phyloP scores from a whole-genome alignment of 768 basidiomycete species.

The Lactarius indigo region DNA sequence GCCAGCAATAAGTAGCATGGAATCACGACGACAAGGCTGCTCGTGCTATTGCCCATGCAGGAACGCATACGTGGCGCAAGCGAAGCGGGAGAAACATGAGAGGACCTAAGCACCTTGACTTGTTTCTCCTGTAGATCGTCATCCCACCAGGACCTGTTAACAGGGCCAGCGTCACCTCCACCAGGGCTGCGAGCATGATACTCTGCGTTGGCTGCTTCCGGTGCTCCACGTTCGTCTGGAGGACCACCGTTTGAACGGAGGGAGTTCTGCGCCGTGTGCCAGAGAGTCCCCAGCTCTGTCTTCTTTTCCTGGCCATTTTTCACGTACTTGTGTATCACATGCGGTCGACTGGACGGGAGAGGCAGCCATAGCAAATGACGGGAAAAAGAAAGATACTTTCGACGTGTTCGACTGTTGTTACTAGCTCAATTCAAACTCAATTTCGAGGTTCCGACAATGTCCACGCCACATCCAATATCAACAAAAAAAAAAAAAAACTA shows the following conservation, averaged over 20 bases:
- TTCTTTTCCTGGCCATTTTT: constrained; percentile 27
- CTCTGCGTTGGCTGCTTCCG: constrained; percentile 22
- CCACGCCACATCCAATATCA: constrained; percentile 20
- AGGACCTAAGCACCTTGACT: constrained; percentile 85
- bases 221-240: constrained; percentile 25
- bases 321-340: constrained; percentile 22
- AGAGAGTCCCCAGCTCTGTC: constrained; percentile 25
- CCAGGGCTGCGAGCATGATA: constrained; percentile 25
- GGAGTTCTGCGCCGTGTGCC: constrained; percentile 25
- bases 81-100: constrained; percentile 34
- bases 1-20: constrained; percentile 25
- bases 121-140: constrained; percentile 58
- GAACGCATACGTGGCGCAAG: constrained; percentile 29
- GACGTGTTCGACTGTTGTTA: constrained; percentile 1
- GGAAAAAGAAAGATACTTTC: constrained; percentile 13
- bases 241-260: constrained; percentile 25
- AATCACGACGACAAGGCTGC: constrained; percentile 28
- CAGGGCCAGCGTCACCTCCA: constrained; percentile 21
- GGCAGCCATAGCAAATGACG: constrained; percentile 26
- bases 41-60: constrained; percentile 24
- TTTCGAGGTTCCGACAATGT: constrained; percentile 28
- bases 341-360: constrained; percentile 26
- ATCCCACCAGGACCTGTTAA: constrained; percentile 23
- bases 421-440: constrained; percentile 8
- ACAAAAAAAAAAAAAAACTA: too few species aligned